Base-by-base conservation (phyloP, 1,139 yeast genomes). In the Candida buenavistaensis region DNA sequence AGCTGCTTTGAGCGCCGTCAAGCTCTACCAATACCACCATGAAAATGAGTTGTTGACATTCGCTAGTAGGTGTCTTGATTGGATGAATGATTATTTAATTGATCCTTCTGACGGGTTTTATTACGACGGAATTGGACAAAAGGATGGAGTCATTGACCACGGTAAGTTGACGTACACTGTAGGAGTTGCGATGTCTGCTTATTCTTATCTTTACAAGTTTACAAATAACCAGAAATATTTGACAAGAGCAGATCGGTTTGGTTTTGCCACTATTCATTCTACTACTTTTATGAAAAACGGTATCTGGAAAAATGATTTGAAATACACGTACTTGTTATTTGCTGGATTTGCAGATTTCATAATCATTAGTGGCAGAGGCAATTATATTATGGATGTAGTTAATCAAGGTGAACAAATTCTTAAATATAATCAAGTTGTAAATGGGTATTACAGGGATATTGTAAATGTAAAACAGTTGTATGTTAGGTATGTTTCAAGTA, bases 91-190 rank as follows among this genome's bases (percentile, higher is more conserved):
- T 13, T 45, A 52, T 28, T 48, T 60, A 34, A 45, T 47, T 32
- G 64, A 59, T 39, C 45, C 58, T 4, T 21, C 23, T 7, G 57
- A 54, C 39, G 50, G 51, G 11, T 50, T 58, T 11, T 48, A 58
- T 26, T 52, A 43, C 30, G 65, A 60, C 37, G 65, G 65, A 5
- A 37, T 45, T 15, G 60, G 3, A 25, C 22, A 14, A 11, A 14
- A 19, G 16, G 24, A 14, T 14, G 30, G 35, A 26, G 12, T 22
- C 11, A 12, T 36, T 17, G 60, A 65, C 44, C 45, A 45, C 14
- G 71, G 70, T 0, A 62, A 64, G 38, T 51, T 65, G 30, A 50
- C 70, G 4, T 65, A 65, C 43, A 62, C 71, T 3, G 57, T 62
- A 7, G 72, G 71, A 1, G 46, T 49, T 11, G 57, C 62, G 10